A percentile compares a stretch with the other conserved stretches of the same genome.
Conservation (phyloP, 352 stramenopile species). For the Phytopythium kandeliae region DNA sequence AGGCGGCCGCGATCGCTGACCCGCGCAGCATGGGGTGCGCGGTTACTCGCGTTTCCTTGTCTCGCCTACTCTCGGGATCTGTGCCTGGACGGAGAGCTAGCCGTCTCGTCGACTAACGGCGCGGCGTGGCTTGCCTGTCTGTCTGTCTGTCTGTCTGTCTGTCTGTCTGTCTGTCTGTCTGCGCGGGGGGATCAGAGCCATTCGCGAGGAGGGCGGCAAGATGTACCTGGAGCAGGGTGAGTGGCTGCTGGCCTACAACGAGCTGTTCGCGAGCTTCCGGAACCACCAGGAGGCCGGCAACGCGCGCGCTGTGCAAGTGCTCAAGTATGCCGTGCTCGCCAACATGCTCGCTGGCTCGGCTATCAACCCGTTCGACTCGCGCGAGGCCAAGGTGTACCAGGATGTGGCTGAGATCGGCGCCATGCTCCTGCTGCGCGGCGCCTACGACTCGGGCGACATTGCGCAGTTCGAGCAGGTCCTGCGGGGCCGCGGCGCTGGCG, state of each 20-base stretch:
- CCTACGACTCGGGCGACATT: slow-evolving; percentile 90
- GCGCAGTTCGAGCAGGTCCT: slow-evolving; percentile 91
- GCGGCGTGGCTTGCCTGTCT: too few species aligned
- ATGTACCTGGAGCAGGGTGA: slow-evolving; percentile 90
- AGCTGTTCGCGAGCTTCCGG: slow-evolving; percentile 92
- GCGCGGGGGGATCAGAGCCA: slow-evolving; percentile 32
- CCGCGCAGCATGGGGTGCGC: slow-evolving; percentile 88
- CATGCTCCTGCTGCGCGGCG: slow-evolving; percentile 63
- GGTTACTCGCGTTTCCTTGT: neutral
- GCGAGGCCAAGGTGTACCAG: slow-evolving; percentile 91
- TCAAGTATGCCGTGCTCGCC: slow-evolving; percentile 91
- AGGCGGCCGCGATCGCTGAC: slow-evolving; percentile 78
- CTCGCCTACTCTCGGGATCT: too few species aligned
- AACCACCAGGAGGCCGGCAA: slow-evolving; percentile 93
- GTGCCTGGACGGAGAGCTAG: too few species aligned
- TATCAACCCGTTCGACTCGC: slow-evolving; percentile 93
- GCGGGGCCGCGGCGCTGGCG: neutral
- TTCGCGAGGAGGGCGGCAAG: slow-evolving; percentile 90
- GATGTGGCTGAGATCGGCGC: slow-evolving; percentile 74
- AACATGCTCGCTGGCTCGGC: slow-evolving; percentile 91
- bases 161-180: too few species aligned
- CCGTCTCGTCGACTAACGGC: too few species aligned
- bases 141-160: too few species aligned
- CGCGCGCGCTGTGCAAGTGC: slow-evolving; percentile 78
- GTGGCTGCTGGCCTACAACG: slow-evolving; percentile 90